Conservation (phyloP, 371 early-diverging fungal species). For the Mucor racemosus region DNA sequence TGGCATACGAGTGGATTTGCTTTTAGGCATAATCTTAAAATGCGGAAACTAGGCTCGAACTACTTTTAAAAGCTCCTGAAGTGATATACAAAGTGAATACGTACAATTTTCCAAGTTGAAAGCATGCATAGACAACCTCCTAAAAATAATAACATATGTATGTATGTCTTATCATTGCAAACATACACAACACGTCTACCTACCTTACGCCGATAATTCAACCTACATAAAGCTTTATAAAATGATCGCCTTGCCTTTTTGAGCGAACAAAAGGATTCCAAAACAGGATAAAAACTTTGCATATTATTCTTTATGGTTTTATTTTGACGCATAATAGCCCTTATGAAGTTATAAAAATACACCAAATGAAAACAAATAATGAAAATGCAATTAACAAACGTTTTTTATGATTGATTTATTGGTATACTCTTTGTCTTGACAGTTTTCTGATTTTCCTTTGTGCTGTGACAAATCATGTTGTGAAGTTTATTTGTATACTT, state of each 20-base stretch:
- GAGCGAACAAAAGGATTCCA: not conserved
- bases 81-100: no score
- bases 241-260: constrained; percentile 2
- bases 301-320: not conserved
- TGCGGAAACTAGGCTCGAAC: no score
- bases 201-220: no score
- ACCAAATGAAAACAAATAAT: not conserved
- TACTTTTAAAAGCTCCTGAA: no score
- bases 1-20: no score
- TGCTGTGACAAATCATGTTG: not conserved
- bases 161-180: no score
- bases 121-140: no score
- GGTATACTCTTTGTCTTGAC: not conserved
- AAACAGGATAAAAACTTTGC: not conserved
- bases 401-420: not conserved
- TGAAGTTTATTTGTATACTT: not conserved
- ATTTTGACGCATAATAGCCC: not conserved
- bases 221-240: not conserved
- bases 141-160: no score
- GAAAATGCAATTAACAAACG: not conserved
- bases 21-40: no score
- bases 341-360: not conserved
- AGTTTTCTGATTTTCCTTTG: no score
- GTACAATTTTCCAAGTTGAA: no score
- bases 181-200: no score